Percentiles rank a stretch among this genome's conserved stretches.
These are phyloP conservation scores for Podila horticola DNA, from an alignment of 192 early-diverging fungal genomes.

Conservation along the genomic window DNA sequence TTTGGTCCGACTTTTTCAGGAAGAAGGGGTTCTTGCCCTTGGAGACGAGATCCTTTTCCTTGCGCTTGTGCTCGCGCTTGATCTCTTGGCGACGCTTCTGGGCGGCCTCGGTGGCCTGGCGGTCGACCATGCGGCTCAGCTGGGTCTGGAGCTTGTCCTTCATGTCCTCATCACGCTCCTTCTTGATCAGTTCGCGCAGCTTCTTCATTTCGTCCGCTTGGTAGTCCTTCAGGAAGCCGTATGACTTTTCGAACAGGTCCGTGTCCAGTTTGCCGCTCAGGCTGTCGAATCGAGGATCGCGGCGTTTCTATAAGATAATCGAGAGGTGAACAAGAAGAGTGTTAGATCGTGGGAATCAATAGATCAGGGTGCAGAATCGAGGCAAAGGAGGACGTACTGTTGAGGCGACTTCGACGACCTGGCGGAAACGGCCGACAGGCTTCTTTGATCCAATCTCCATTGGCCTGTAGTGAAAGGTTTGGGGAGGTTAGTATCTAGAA, in stretches of 20 bases:
- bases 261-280: conserved; percentile 91
- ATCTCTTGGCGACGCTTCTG: conserved; percentile 67
- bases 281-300: conserved; percentile 95
- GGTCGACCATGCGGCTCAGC: conserved; percentile 72
- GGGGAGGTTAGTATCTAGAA: neutral
- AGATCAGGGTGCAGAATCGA: neutral
- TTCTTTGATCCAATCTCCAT: conserved; percentile 82
- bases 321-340: neutral
- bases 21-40: conserved; percentile 96
- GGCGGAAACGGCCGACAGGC: conserved; percentile 76
- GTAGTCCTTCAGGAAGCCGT: conserved; percentile 88
- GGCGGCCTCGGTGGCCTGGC: conserved; percentile 57
- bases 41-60: conserved; percentile 80
- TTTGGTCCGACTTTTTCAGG: conserved; percentile 86
- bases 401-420: conserved; percentile 70
- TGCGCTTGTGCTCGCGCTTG: conserved; percentile 81
- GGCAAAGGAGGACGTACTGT: conserved; percentile 49
- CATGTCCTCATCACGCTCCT: conserved; percentile 71
- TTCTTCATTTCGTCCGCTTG: conserved; percentile 77
- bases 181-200: conserved; percentile 70
- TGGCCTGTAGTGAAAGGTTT: conserved; percentile 61
- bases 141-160: conserved; percentile 68
- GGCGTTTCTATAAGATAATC: conserved; percentile 63
- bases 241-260: conserved; percentile 92
- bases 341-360: neutral